Evolutionary conservation across 768 basidiomycete species (phyloP).

Genomic region (Amylocystis lapponica): DNA sequence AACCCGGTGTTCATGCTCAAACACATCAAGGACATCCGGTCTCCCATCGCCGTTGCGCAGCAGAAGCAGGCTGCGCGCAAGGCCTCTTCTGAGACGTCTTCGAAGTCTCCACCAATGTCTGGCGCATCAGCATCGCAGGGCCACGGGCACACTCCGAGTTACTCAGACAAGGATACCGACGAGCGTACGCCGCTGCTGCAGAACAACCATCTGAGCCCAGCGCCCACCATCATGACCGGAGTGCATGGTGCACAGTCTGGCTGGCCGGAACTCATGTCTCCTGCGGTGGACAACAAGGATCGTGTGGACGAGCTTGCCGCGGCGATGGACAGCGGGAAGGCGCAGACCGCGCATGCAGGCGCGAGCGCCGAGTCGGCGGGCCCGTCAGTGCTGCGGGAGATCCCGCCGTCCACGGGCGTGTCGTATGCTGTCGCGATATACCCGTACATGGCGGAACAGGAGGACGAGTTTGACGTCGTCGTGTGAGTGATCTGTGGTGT

Average conservation of each 20-base stretch:
- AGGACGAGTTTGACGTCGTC: slow-evolving; percentile 96
- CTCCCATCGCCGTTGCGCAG: slow-evolving; percentile 93
- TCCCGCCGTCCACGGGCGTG: slow-evolving; percentile 41
- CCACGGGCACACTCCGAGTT: slow-evolving; percentile 30
- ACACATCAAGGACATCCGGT: slow-evolving; percentile 94
- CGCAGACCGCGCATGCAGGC: slow-evolving; percentile 21
- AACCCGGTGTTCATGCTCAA: slow-evolving; percentile 99
- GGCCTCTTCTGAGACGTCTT: slow-evolving; percentile 35
- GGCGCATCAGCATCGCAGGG: slow-evolving; percentile 36
- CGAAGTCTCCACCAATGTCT: slow-evolving; percentile 31
- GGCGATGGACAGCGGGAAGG: slow-evolving; percentile 32
- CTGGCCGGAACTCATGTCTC: slow-evolving; percentile 73
- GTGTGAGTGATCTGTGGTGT: slow-evolving; percentile 56
- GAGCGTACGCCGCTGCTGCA: slow-evolving; percentile 64
- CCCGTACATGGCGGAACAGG: slow-evolving; percentile 97
- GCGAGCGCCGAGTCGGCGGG: slow-evolving; percentile 13
- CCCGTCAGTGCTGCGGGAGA: slow-evolving; percentile 20
- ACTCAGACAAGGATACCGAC: slow-evolving; percentile 25
- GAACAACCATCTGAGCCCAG: slow-evolving; percentile 45
- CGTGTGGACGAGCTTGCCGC: slow-evolving; percentile 34
- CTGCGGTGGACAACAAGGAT: slow-evolving; percentile 41
- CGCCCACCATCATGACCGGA: slow-evolving; percentile 50
- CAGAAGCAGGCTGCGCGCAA: slow-evolving; percentile 92
- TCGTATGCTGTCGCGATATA: slow-evolving; percentile 98
- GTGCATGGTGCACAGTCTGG: slow-evolving; percentile 58